phyloP scores from a whole-genome alignment of 164 flowering plant genomes.

The Buxus sempervirens region DNA sequence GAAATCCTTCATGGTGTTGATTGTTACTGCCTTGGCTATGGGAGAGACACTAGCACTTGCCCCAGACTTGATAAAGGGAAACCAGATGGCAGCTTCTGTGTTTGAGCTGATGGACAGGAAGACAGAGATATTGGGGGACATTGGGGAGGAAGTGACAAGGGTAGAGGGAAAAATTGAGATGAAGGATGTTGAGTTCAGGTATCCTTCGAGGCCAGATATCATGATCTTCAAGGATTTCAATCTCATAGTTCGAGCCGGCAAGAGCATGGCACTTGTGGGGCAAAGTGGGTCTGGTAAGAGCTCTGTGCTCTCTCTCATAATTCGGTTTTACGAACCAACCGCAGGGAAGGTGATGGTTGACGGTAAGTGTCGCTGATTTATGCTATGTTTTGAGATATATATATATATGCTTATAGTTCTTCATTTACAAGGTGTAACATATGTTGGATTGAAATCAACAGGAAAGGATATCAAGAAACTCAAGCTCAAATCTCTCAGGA shows the following conservation, averaged over 20 bases:
- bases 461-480: constrained; percentile 87
- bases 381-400: not conserved
- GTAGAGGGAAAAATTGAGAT: constrained; percentile 85
- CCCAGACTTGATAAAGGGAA: constrained; percentile 87
- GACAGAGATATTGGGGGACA: constrained; percentile 56
- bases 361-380: constrained; percentile 47
- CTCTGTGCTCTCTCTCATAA: constrained; percentile 81
- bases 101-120: constrained; percentile 78
- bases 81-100: constrained; percentile 88
- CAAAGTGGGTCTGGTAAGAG: constrained; percentile 98
- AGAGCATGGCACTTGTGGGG: constrained; percentile 94
- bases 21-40: constrained; percentile 93
- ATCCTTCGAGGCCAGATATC: constrained; percentile 86
- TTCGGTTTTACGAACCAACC: constrained; percentile 83
- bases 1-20: constrained; percentile 93
- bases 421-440: not conserved
- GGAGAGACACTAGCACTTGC: constrained; percentile 92
- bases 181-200: constrained; percentile 60
- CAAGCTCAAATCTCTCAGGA: constrained; percentile 67
- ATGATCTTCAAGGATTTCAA: constrained; percentile 72
- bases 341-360: constrained; percentile 83
- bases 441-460: constrained; percentile 20
- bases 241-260: constrained; percentile 66
- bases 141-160: constrained; percentile 61
- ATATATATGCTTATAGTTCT: too few species aligned